These are phyloP conservation scores for Xylariales sp. DNA, from an alignment of 2,329 filamentous ascomycete genomes.

Conservation along the genomic window DNA sequence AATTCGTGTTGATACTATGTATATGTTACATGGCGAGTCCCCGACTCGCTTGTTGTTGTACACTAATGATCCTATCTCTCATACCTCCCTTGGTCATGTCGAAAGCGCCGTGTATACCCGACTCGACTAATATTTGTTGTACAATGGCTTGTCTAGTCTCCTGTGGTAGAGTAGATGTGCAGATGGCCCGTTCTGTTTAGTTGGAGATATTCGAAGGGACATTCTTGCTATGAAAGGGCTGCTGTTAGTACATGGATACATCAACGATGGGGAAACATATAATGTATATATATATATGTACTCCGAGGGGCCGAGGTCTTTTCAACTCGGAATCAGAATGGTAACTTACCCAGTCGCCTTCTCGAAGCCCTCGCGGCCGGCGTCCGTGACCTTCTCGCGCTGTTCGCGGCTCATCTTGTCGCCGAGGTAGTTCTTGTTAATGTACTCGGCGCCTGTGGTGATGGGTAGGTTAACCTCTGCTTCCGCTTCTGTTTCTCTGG, in stretches of 20 bases:
- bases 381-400: constrained; percentile 48
- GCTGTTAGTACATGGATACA: no score
- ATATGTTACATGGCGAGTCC: not conserved
- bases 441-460: constrained; percentile 39
- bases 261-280: no score
- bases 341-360: constrained; percentile 53
- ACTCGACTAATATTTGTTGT: not conserved
- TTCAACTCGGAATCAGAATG: no score
- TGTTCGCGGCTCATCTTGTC: constrained; percentile 39
- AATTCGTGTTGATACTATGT: constrained; percentile 1
- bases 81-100: not conserved
- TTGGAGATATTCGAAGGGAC: constrained; percentile 52
- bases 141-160: not conserved
- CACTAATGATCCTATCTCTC: not conserved
- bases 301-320: no score
- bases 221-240: constrained; percentile 49
- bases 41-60: not conserved
- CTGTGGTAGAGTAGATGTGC: no score
- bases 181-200: constrained; percentile 35
- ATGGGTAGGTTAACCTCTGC: no score
- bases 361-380: constrained; percentile 51
- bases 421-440: constrained; percentile 44
- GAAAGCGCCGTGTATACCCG: not conserved
- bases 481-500: no score
- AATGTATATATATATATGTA: no score